These are phyloP conservation scores for Backusella psychrophila DNA, from an alignment of 192 early-diverging fungal species.

Conservation along the genomic window DNA sequence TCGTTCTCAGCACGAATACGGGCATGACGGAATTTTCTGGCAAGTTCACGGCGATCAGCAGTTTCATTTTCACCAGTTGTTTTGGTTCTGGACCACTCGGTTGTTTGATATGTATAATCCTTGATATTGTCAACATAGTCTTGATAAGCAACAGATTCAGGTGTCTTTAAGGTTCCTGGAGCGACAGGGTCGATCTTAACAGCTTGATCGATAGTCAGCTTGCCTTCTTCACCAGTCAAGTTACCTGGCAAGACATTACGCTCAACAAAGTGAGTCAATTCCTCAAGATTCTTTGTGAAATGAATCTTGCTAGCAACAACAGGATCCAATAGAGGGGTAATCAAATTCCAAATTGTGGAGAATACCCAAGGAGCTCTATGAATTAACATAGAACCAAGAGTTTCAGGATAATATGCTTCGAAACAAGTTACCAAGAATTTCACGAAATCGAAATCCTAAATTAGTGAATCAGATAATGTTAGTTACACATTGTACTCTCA, in stretches of 20 bases:
- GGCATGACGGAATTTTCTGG: constrained; percentile 18
- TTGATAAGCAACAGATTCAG: constrained; percentile 6
- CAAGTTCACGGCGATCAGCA: constrained; percentile 3
- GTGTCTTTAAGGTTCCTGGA: neutral
- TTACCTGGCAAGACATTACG: constrained; percentile 52
- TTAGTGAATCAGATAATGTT: neutral
- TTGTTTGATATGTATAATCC: constrained; percentile 5
- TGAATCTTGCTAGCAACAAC: constrained; percentile 88
- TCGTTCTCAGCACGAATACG: constrained; percentile 18
- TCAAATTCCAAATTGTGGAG: constrained; percentile 77
- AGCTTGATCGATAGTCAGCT: neutral
- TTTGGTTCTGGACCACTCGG: constrained; percentile 6
- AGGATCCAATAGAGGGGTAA: constrained; percentile 83
- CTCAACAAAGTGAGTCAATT: constrained; percentile 63
- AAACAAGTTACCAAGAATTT: constrained; percentile 78
- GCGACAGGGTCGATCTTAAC: neutral
- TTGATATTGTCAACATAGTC: constrained; percentile 6
- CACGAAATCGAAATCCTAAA: constrained; percentile 68
- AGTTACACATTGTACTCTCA: neutral
- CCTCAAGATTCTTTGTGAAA: constrained; percentile 64
- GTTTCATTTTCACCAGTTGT: neutral
- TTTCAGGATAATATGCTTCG: constrained; percentile 91
- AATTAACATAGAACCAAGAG: constrained; percentile 76
- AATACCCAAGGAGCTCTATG: constrained; percentile 92
- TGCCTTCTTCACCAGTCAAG: constrained; percentile 50